Base-by-base conservation (phyloP, 208 protist species). In the Trypanosoma caninum region DNA sequence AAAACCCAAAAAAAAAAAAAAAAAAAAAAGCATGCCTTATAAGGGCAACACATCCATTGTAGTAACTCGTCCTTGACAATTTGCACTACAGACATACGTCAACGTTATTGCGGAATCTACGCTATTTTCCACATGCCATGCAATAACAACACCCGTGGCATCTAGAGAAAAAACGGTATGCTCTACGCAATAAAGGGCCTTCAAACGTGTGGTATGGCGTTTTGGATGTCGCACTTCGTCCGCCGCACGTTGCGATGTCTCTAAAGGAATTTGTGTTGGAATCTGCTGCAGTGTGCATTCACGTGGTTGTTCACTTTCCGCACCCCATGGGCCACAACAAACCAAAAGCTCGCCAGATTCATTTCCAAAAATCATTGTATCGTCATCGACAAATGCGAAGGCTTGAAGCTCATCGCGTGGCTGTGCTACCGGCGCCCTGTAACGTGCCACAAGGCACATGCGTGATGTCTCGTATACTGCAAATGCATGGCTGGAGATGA, bases 31-130 rank as follows among this genome's bases (percentile, higher is more conserved):
- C 38, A n/a, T 11, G 38, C 3, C 20, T 78, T 57, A 84, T 20
- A 80, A 63, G 34, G 18, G 52, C 34, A 82, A 7, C 48, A 62
- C 45, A 55, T 57, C 60, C 74, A 88, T 82, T 13, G 70, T 75
- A 5, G 81, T 92, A 1, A 78, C 74, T 18, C 85, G 75, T 11
- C 85, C 85, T 18, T 84, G 74, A 52, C 81, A 92, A 61, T 92
- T 92, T 11, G 81, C 85, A 34, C 81, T 89, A 14, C 68, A 76
- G 25, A 84, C 54, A 58, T 81, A 89, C 18, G 40, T 14, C 35
- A 88, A 64, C 50, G 33, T 40, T 14, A 59, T 33, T 18, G 2
- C 51, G 0, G 7, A 30, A 16, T 40, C 25, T 0, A 0, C 11
- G 30, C 22, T 22, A 3, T 61, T 59, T 14, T 54, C 46, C 13